phyloP scores from a whole-genome alignment of 2,329 filamentous ascomycete species.

The Dendrostoma leiphaemia region DNA sequence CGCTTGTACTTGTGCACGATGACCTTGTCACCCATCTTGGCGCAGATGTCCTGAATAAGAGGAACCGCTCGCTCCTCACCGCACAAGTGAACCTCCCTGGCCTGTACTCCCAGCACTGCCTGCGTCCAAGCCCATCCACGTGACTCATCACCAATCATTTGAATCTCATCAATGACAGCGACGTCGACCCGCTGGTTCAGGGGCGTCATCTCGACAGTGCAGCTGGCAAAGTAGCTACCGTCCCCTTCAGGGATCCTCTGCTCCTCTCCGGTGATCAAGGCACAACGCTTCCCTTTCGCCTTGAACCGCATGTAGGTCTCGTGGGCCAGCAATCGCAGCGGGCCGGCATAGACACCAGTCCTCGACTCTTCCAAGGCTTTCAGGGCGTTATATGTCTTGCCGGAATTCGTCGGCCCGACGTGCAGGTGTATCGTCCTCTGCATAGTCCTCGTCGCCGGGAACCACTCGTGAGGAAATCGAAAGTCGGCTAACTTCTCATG shows the following conservation, averaged over 20 bases:
- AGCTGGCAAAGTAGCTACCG: slow-evolving; percentile 67
- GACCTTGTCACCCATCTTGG: slow-evolving; percentile 77
- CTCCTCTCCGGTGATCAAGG: slow-evolving; percentile 89
- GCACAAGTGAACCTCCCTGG: slow-evolving; percentile 88
- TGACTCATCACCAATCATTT: slow-evolving; percentile 82
- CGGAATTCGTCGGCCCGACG: slow-evolving; percentile 95
- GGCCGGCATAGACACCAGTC: slow-evolving; percentile 85
- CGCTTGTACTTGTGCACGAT: slow-evolving; percentile 81
- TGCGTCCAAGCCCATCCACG: slow-evolving; percentile 95
- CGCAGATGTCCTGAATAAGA: slow-evolving; percentile 74
- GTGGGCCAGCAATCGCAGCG: slow-evolving; percentile 82
- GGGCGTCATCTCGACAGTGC: slow-evolving; percentile 87
- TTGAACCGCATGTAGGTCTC: slow-evolving; percentile 90
- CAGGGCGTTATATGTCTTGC: slow-evolving; percentile 94
- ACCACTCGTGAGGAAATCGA: slow-evolving; percentile 91
- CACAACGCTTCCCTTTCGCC: slow-evolving; percentile 73
- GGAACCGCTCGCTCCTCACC: slow-evolving; percentile 83
- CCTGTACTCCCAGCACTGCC: slow-evolving; percentile 82
- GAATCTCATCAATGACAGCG: slow-evolving; percentile 96
- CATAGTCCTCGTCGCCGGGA: slow-evolving; percentile 74
- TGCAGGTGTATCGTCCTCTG: slow-evolving; percentile 87
- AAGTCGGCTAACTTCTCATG: slow-evolving; percentile 74
- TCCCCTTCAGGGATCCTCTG: slow-evolving; percentile 63
- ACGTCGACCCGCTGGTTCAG: slow-evolving; percentile 67
- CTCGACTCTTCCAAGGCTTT: slow-evolving; percentile 76